Conservation (phyloP, 306 rosid species). For the Quercus aquifolioides region DNA sequence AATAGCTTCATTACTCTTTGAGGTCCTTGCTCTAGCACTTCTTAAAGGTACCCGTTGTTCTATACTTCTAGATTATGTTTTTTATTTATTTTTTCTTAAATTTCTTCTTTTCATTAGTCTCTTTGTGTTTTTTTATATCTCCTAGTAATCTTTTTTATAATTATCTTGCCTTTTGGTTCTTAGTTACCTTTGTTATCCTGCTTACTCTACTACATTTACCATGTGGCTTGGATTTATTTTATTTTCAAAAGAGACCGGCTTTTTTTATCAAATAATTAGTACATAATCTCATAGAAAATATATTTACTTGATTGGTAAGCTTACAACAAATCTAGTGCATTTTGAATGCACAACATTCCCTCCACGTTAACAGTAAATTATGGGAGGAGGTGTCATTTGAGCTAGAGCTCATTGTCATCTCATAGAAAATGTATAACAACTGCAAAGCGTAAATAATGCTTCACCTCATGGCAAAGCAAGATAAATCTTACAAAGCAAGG, state of each 20-base stretch:
- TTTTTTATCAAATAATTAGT: not conserved
- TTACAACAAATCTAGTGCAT: too few relatives aligned
- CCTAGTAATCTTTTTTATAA: constrained; percentile 13
- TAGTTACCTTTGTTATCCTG: not conserved
- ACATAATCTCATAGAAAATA: too few relatives aligned
- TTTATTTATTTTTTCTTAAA: not conserved
- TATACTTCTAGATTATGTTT: constrained; percentile 11
- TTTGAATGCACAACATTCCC: too few relatives aligned
- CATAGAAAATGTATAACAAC: too few relatives aligned
- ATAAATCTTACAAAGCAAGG: too few relatives aligned
- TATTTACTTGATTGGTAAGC: too few relatives aligned
- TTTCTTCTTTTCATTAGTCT: not conserved
- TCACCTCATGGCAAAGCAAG: too few relatives aligned
- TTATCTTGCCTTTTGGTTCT: constrained; percentile 2
- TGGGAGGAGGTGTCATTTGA: too few relatives aligned
- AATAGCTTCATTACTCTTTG: constrained; percentile 56
- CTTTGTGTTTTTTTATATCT: constrained; percentile 6
- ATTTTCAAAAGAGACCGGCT: not conserved
- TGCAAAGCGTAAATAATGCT: too few relatives aligned
- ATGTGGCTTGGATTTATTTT: not conserved
- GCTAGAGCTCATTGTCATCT: too few relatives aligned
- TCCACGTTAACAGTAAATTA: too few relatives aligned
- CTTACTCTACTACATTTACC: not conserved
- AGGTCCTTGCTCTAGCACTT: constrained; percentile 58
- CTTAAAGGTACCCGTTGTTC: constrained; percentile 63